phyloP scores from a whole-genome alignment of 1,284 basidiomycete species.

The Apiotrichum porosum region DNA sequence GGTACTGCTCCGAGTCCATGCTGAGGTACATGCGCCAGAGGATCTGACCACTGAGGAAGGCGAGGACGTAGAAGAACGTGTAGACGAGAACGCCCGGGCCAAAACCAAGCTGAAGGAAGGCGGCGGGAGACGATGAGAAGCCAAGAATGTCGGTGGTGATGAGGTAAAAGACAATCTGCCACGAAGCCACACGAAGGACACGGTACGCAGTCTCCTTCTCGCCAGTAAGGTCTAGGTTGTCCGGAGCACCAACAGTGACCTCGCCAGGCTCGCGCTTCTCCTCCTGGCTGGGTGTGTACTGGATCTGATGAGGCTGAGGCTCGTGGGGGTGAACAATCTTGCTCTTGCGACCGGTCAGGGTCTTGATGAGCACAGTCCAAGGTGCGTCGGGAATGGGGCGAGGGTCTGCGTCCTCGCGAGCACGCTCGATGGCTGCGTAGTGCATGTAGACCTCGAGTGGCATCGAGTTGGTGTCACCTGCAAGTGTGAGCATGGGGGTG shows the following conservation, averaged over 20 bases:
- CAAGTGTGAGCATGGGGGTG: not conserved
- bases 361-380: slow-evolving; percentile 4
- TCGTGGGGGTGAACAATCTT: not conserved
- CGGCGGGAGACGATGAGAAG: slow-evolving; percentile 38
- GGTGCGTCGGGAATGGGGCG: slow-evolving; percentile 8
- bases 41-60: slow-evolving; percentile 4
- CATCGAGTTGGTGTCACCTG: slow-evolving; percentile 1
- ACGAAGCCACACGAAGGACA: slow-evolving; percentile 4
- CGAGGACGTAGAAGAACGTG: slow-evolving; percentile 7
- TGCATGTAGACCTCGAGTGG: slow-evolving; percentile 7
- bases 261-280: not conserved
- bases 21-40: slow-evolving; percentile 6
- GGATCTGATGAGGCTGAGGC: not conserved
- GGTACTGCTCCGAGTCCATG: slow-evolving; percentile 8
- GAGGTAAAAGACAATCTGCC: slow-evolving; percentile 10
- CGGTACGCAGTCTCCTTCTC: slow-evolving; percentile 5
- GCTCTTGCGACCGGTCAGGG: not conserved
- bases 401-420: slow-evolving; percentile 3
- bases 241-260: not conserved
- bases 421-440: slow-evolving; percentile 7
- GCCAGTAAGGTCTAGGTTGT: not conserved
- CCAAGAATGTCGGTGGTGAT: slow-evolving; percentile 30
- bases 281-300: not conserved
- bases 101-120: slow-evolving; percentile 26
- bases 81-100: slow-evolving; percentile 22